Evolutionary conservation across 495 filamentous ascomycete species (phyloP).

Genomic region (Bryoglossum gracile): DNA sequence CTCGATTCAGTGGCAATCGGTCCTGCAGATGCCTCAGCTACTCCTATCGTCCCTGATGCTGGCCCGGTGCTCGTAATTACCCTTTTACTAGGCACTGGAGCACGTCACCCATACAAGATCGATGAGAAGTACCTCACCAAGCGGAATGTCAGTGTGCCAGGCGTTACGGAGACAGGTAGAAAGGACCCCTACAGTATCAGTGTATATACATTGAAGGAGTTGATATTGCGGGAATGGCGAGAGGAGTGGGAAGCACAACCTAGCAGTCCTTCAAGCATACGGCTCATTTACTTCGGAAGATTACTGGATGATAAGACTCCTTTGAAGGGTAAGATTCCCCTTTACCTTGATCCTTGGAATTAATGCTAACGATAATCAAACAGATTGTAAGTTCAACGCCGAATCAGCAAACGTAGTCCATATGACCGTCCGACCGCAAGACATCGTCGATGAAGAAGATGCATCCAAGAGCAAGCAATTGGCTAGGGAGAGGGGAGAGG

Average conservation of each 20-base stretch:
- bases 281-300: slow-evolving; percentile 83
- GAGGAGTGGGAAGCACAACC: slow-evolving; percentile 85
- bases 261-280: slow-evolving; percentile 73
- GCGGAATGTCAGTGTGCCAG: slow-evolving; percentile 65
- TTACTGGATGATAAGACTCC: slow-evolving; percentile 78
- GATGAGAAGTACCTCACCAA: slow-evolving; percentile 79
- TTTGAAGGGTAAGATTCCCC: slow-evolving; percentile 52
- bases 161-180: slow-evolving; percentile 39
- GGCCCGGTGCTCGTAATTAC: slow-evolving; percentile 43
- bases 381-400: slow-evolving; percentile 72
- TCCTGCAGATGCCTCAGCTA: slow-evolving; percentile 9
- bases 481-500: slow-evolving; percentile 49
- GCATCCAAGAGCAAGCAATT: slow-evolving; percentile 63
- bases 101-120: slow-evolving; percentile 79
- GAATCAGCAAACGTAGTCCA: slow-evolving; percentile 76
- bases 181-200: slow-evolving; percentile 82
- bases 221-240: slow-evolving; percentile 86
- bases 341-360: slow-evolving; percentile 3
- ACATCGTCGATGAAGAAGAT: slow-evolving; percentile 85
- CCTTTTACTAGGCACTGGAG: slow-evolving; percentile 70
- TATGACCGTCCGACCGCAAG: slow-evolving; percentile 87
- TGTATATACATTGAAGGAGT: slow-evolving; percentile 83
- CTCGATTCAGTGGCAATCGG: slow-evolving; percentile 18
- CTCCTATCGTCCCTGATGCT: slow-evolving; percentile 7
- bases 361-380: background rate